Conservation (phyloP, 768 basidiomycete species). For the Mycena albidolilacea region DNA sequence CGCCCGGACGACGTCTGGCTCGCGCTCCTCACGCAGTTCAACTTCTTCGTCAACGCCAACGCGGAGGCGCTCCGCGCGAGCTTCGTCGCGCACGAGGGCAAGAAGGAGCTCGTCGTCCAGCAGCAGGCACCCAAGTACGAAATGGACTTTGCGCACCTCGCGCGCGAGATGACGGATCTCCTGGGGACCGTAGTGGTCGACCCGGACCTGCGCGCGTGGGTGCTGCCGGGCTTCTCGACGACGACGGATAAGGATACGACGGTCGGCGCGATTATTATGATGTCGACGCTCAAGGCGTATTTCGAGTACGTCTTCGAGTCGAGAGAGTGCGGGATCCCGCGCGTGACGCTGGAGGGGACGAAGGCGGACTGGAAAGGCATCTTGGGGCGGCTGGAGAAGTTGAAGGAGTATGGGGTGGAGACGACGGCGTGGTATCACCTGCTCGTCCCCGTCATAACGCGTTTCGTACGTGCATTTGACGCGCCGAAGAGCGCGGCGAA, state of each 20-base stretch:
- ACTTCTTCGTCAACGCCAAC: conserved; percentile 56
- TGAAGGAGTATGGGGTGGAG: conserved; percentile 53
- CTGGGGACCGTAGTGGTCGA: conserved; percentile 6
- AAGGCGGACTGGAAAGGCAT: conserved; percentile 57
- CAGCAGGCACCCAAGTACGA: conserved; percentile 24
- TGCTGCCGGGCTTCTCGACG: conserved; percentile 60
- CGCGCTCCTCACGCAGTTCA: conserved; percentile 47
- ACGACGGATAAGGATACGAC: conserved; percentile 57
- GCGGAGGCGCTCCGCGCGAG: conserved; percentile 48
- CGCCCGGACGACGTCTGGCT: conserved; percentile 60
- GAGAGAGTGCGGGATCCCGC: conserved; percentile 56
- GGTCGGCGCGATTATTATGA: conserved; percentile 56
- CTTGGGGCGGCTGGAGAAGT: conserved; percentile 53
- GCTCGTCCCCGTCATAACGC: conserved; percentile 55
- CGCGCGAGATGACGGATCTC: conserved; percentile 25
- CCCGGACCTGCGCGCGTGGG: conserved; percentile 53
- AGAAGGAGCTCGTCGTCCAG: conserved; percentile 39
- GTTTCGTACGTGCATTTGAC: conserved; percentile 55
- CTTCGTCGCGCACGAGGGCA: conserved; percentile 47
- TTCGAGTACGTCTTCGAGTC: conserved; percentile 50
- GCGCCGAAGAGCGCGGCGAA: neutral
- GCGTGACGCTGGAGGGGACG: conserved; percentile 60
- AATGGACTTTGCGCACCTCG: conserved; percentile 41
- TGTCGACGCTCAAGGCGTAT: conserved; percentile 59
- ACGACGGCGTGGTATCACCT: conserved; percentile 54